phyloP scores from a whole-genome alignment of 495 filamentous ascomycete species.

The Penicillium fimorum region DNA sequence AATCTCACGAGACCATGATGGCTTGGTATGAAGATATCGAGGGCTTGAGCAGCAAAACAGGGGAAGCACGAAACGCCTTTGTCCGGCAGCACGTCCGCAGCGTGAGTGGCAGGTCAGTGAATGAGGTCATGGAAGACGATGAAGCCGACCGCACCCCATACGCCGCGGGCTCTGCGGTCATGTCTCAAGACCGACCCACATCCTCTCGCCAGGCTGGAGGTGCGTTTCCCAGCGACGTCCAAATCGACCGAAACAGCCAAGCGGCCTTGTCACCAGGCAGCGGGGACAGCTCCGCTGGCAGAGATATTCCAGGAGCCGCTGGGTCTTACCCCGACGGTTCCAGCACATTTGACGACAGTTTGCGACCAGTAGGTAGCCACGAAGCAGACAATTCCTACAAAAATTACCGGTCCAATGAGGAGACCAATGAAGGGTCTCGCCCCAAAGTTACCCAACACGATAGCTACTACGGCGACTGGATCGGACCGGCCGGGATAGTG shows the following conservation, averaged over 20 bases:
- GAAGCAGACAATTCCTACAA: conserved; percentile 18
- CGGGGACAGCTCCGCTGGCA: conserved; percentile 63
- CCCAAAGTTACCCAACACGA: conserved; percentile 32
- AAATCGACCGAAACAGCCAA: conserved; percentile 76
- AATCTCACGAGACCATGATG: conserved; percentile 94
- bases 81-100: conserved; percentile 75
- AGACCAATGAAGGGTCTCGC: conserved; percentile 12
- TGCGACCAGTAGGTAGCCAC: conserved; percentile 16
- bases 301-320: conserved; percentile 59
- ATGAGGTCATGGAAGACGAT: conserved; percentile 81
- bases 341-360: conserved; percentile 23
- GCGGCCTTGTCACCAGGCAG: conserved; percentile 74
- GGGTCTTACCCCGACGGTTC: conserved; percentile 52
- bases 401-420: conserved; percentile 9
- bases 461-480: conserved; percentile 47
- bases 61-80: conserved; percentile 84
- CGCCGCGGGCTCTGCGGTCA: conserved; percentile 54
- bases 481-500: conserved; percentile 32
- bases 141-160: conserved; percentile 77
- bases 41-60: conserved; percentile 78
- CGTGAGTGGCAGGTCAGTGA: conserved; percentile 64
- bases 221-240: conserved; percentile 83
- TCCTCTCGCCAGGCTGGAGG: conserved; percentile 74
- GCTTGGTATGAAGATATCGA: conserved; percentile 95
- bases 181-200: conserved; percentile 44